These are phyloP conservation scores for Rhododendron henanense DNA, from an alignment of 148 eudicot genomes.

Conservation along the genomic window DNA sequence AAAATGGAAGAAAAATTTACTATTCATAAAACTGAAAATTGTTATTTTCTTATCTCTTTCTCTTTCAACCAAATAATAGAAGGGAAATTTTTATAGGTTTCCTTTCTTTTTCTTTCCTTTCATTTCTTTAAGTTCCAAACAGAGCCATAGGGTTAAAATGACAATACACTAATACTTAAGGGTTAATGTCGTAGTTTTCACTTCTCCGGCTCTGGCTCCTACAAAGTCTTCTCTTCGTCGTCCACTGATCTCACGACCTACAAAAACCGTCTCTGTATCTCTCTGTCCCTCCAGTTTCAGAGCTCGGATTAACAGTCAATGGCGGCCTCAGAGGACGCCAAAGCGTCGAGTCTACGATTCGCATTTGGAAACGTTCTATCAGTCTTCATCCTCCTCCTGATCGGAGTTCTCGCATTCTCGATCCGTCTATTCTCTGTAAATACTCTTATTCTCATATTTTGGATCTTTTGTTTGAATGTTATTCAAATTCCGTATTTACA, in stretches of 20 bases:
- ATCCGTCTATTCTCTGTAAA: conserved; percentile 88
- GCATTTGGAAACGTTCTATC: conserved; percentile 87
- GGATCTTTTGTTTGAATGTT: conserved; percentile 24
- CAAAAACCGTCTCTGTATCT: neutral
- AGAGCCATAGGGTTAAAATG: neutral
- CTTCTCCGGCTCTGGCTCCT: too few relatives aligned
- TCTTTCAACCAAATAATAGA: too few relatives aligned
- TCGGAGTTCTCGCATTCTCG: conserved; percentile 92
- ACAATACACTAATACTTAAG: neutral
- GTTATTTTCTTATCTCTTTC: too few relatives aligned
- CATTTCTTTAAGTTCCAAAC: too few relatives aligned
- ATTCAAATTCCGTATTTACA: neutral
- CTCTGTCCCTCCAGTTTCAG: neutral
- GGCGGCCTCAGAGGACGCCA: conserved; percentile 64
- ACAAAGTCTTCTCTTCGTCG: conserved; percentile 2
- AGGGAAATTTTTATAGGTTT: too few relatives aligned
- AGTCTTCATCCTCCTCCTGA: conserved; percentile 67
- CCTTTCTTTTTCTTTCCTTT: too few relatives aligned
- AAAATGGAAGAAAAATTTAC: too few relatives aligned
- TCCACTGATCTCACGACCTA: conserved; percentile 4
- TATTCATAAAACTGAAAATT: too few relatives aligned
- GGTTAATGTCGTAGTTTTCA: conserved; percentile 4
- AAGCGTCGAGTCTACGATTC: conserved; percentile 42
- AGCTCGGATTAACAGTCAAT: conserved; percentile 39
- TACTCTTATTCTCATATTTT: neutral